Base-by-base conservation (phyloP, 805 yeast genomes). In the Pichia nakasei region DNA sequence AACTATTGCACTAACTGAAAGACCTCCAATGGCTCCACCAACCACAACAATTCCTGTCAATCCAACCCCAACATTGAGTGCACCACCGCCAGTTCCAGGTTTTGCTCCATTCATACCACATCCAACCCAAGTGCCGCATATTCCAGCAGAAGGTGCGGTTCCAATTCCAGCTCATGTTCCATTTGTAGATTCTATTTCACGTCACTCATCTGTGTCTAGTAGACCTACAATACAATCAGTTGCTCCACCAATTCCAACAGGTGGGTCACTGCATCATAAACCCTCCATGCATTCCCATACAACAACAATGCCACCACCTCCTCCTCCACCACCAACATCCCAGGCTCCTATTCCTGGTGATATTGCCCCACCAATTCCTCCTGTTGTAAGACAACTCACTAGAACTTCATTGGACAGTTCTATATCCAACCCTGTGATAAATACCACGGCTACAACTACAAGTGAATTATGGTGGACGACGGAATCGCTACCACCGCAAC, bases 381-480 rank as follows among this genome's bases (percentile, higher is more conserved):
- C n/a, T 11, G 29, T 35, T 13, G 38, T 31, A 9, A 33, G 38
- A 37, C 39, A 45, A 27, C 19, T 40, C 9, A 45, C 47, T 4
- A 41, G 44, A 27, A 34, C 42, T 4, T 45, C 47, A 21, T 13
- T 41, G 13, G 47, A 41, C 12, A 37, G 44, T 13, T 15, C 36
- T 9, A 20, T 24, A 7, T 9, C 36, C 17, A 15, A 38, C 15
- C 52, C 22, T 8, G 5, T 29, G 9, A n/a, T 13, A 15, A 20
- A 12, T 6, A 35, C 70, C 3, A 39, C 42, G 5, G 17, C 37
- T 15, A 32, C 48, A 9, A 29, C 12, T 12, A 13, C 6, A 9
- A 32, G 11, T 9, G 38, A 43, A 3, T 63, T 61, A 17, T 88
- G 96, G 96, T 85, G 93, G 91, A 51, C 76, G 15, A 63, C 63